A percentile compares a stretch with the other conserved stretches of the same genome.
These are phyloP conservation scores for Auricularia cornea DNA, from an alignment of 768 basidiomycete genomes.

Conservation along the genomic window DNA sequence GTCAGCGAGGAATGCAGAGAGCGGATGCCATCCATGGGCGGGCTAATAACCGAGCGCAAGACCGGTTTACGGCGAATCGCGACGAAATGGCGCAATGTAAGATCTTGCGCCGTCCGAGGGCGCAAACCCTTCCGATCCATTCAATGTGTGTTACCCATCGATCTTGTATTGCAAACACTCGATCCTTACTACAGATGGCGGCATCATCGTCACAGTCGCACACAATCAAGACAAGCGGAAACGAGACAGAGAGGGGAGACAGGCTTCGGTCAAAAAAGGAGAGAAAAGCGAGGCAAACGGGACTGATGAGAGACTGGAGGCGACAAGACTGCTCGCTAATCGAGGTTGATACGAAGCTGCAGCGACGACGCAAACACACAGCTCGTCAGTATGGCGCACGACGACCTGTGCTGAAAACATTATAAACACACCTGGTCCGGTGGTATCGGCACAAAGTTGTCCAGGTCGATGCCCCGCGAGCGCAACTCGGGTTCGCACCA, in stretches of 20 bases:
- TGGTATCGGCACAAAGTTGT: conserved; percentile 95
- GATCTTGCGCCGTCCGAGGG: background rate
- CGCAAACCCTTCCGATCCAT: background rate
- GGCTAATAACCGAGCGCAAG: background rate
- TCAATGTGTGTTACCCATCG: background rate
- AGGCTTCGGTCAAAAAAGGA: conserved; percentile 13
- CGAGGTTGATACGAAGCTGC: background rate
- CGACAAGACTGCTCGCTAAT: background rate
- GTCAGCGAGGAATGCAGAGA: background rate
- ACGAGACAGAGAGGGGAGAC: background rate
- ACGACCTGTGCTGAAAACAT: background rate
- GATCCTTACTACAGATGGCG: conserved; percentile 1
- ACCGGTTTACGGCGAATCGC: background rate
- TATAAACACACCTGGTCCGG: conserved; percentile 69
- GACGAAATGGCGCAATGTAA: background rate
- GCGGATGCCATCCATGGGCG: background rate
- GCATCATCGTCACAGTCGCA: background rate
- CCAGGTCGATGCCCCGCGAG: conserved; percentile 76
- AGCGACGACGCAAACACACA: background rate
- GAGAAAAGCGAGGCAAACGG: background rate
- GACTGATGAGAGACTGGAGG: conserved; percentile 13
- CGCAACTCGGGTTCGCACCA: conserved; percentile 85
- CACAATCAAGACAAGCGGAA: conserved; percentile 8
- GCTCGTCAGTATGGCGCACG: background rate
- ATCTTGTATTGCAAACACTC: conserved; percentile 2